Base-by-base conservation (phyloP, 31 red algal genomes). In the Asparagopsis taxiformis region DNA sequence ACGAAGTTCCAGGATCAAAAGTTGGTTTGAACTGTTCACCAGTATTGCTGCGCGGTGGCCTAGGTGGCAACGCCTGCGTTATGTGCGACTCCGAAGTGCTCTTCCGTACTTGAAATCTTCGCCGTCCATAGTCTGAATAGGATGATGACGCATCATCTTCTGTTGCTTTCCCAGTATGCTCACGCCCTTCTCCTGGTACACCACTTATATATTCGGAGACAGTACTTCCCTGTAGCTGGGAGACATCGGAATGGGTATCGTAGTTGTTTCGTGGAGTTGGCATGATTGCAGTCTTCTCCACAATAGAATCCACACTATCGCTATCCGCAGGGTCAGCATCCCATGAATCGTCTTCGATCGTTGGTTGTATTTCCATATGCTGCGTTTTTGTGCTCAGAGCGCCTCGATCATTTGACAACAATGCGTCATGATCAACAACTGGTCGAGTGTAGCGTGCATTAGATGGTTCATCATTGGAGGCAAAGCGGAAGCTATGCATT, bases 211-310 rank as follows among this genome's bases (percentile, higher is more conserved):
- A 25, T 3, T 67, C 63, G 15, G 63, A 67, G 3, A 67, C 32
- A 6, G 63, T 67, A 43, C 63, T 67, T 22, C 63, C 63, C 5
- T 67, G 63, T n/a, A 48, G 63, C 3, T 67, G 63, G 31, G 63
- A 67, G 15, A 67, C 63, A 48, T 67, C 32, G 13, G 41, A 46
- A 13, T 9, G 41, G 8, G 41, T 9, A 25, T 36, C 63, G 22
- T 48, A 36, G 8, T 13, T 46, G 2, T 25, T 25, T 6, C 17
- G 37, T 23, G 34, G 2, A 23, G 20, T 3, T 15, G 31, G 16
- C 25, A 36, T 44, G 2, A 19, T 25, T 13, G 63, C 33, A 3
- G 19, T 36, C 21, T 48, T 38, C 6, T 34, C 63, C 21, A 34
- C 28, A 6, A 67, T 39, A 16, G 63, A 67, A 43, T 67, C 63